Conservation (phyloP, 2,329 filamentous ascomycete genomes). For the Calonectria pseudoturangicola region DNA sequence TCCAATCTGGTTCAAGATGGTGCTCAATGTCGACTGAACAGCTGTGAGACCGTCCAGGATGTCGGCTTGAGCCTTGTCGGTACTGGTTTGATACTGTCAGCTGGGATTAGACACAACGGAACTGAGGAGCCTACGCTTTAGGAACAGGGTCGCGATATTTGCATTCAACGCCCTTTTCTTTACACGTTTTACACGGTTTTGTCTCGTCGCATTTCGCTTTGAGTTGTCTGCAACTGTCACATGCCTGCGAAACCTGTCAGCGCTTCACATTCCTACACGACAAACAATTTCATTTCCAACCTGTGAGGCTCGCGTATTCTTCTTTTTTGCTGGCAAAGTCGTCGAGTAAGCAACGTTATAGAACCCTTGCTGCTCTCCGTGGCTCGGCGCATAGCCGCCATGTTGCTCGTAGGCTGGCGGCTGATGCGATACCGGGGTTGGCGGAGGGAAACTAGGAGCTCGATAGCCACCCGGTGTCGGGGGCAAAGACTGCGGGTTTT, state of each 20-base stretch:
- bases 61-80: conserved; percentile 77
- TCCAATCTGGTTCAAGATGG: conserved; percentile 61
- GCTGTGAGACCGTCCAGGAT: conserved; percentile 73
- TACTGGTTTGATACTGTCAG: conserved; percentile 59
- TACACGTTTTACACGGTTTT: conserved; percentile 89
- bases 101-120: not conserved
- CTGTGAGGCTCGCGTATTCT: conserved; percentile 80
- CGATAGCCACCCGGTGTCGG: conserved; percentile 67
- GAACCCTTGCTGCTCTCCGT: conserved; percentile 57
- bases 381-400: conserved; percentile 56
- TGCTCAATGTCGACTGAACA: conserved; percentile 62
- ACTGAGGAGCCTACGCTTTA: conserved; percentile 81
- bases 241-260: conserved; percentile 77
- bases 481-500: conserved; percentile 67
- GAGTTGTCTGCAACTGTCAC: conserved; percentile 89
- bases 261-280: not conserved
- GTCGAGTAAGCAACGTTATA: conserved; percentile 65
- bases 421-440: conserved; percentile 63
- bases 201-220: conserved; percentile 96
- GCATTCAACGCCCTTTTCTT: conserved; percentile 88
- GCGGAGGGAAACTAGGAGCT: conserved; percentile 63
- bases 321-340: conserved; percentile 70
- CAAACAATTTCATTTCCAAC: conserved; percentile 57
- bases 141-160: conserved; percentile 93
- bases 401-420: conserved; percentile 62